Evolutionary conservation across 192 early-diverging fungal species (phyloP), one percentile per base, ranked within the genome.

Genomic region (Umbelopsis vinacea): DNA sequence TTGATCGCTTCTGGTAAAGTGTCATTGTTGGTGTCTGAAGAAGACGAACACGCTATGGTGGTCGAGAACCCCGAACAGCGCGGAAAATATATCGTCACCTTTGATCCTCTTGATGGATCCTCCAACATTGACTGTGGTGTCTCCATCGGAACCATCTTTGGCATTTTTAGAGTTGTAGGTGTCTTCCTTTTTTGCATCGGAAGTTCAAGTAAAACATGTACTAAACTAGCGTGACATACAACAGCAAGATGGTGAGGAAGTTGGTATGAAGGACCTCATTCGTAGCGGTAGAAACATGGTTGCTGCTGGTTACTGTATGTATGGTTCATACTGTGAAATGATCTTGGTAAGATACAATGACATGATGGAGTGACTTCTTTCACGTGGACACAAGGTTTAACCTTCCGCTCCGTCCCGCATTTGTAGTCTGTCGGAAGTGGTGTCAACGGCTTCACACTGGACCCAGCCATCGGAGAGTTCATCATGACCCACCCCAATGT

Each of bases 91-190:
- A 91, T 91, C 81, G 94, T 99, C 22, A 94, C 93, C 29, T 99
- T 99, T 89, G 97, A 99, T 82, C 97, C 97, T 52, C 88, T 99
- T 17, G 97, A 99, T 80, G 97, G 97, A 66, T 92, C 89, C 70
- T 94, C 92, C 85, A 99, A 99, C 87, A 99, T 99, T 81, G 97
- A 99, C 78, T 96, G 95, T 79, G 97, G 96, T 87, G 96, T 97
- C 40, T 96, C 95, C 21, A 93, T 99, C 40, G 97, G 97, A 80
- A 99, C 97, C 23, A 99, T 99, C 79, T 99, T 99, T 87, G 97
- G 97, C 54, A 95, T 99, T 77, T 99, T 95, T 89, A 87, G 88
- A 75, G 87, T 97, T 70, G 90, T 93, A 86, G 82, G 89, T 60
- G 33, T 14, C 12, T 14, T 9, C 24, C 40, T 43, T 29, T 40